These are phyloP conservation scores for Mortierella sp. DNA, from an alignment of 371 early-diverging fungal species.

Conservation along the genomic window DNA sequence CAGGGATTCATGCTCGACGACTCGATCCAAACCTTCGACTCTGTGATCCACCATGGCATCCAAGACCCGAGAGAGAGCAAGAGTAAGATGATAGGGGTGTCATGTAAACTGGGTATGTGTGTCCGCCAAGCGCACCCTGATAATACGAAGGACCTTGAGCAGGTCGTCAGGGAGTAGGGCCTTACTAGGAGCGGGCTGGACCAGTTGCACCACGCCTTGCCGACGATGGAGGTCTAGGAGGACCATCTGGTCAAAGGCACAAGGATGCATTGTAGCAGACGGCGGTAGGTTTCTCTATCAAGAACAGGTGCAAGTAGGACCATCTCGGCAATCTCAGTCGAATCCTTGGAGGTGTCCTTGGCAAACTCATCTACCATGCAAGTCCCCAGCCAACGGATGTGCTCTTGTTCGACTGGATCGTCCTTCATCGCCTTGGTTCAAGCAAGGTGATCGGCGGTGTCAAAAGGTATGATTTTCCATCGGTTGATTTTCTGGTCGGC, in stretches of 20 bases:
- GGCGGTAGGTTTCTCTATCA: not conserved
- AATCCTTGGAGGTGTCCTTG: no score
- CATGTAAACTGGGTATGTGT: not conserved
- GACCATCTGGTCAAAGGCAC: not conserved
- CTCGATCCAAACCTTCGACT: conserved; percentile 9
- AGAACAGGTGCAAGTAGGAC: conserved; percentile 6
- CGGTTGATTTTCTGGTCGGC: not conserved
- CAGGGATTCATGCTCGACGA: conserved; percentile 5
- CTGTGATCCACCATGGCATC: conserved; percentile 13
- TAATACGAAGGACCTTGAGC: not conserved
- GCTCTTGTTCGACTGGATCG: not conserved
- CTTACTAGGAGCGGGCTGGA: not conserved
- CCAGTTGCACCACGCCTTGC: conserved; percentile 9
- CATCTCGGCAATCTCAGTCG: no score
- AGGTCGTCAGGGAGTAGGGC: conserved; percentile 17
- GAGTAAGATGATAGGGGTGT: not conserved
- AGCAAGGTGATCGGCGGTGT: not conserved
- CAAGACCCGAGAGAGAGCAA: conserved; percentile 6
- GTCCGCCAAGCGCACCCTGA: not conserved
- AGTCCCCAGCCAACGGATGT: no score
- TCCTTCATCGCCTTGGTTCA: not conserved
- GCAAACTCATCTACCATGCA: no score
- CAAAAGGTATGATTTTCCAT: not conserved
- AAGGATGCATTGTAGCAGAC: not conserved
- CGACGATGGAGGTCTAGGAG: conserved; percentile 8